Percentiles rank a stretch among this genome's conserved stretches.
phyloP scores from a whole-genome alignment of 176 grass and related monocot genomes.

The Chrysopogon serrulatus region DNA sequence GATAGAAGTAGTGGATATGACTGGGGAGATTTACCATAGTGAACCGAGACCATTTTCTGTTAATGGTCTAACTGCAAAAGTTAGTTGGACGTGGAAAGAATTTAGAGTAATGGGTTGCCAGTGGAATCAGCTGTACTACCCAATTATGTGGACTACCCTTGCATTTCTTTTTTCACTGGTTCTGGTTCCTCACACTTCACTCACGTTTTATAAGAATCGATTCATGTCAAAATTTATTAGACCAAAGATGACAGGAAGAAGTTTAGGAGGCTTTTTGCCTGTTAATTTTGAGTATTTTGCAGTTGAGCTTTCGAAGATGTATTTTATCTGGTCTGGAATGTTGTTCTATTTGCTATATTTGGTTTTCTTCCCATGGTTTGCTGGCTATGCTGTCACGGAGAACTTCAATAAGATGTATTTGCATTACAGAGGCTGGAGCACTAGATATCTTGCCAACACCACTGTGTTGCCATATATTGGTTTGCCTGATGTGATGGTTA shows the following conservation, averaged over 20 bases:
- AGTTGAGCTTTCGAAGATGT: constrained; percentile 31
- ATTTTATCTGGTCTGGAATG: constrained; percentile 40
- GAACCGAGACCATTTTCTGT: constrained; percentile 47
- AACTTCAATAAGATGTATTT: constrained; percentile 22
- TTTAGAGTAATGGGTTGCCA: constrained; percentile 47
- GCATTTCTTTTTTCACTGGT: constrained; percentile 32
- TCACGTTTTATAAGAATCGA: constrained; percentile 18
- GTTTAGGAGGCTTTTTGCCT: neutral
- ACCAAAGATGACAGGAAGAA: neutral
- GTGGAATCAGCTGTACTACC: constrained; percentile 39
- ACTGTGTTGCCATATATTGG: constrained; percentile 23
- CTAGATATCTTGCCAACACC: neutral
- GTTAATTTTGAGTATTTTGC: neutral
- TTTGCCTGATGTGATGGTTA: constrained; percentile 50
- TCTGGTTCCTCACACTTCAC: constrained; percentile 30
- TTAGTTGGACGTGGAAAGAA: constrained; percentile 53
- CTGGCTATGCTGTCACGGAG: constrained; percentile 34
- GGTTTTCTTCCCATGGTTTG: constrained; percentile 44
- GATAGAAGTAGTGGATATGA: constrained; percentile 38
- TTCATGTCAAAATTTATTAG: neutral
- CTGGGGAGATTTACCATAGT: constrained; percentile 24
- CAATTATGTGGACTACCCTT: constrained; percentile 41
- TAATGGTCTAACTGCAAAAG: constrained; percentile 41
- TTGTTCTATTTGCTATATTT: constrained; percentile 48
- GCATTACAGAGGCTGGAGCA: constrained; percentile 39